These are phyloP conservation scores for Neurospora africana DNA, from an alignment of 495 filamentous ascomycete genomes.

Conservation along the genomic window DNA sequence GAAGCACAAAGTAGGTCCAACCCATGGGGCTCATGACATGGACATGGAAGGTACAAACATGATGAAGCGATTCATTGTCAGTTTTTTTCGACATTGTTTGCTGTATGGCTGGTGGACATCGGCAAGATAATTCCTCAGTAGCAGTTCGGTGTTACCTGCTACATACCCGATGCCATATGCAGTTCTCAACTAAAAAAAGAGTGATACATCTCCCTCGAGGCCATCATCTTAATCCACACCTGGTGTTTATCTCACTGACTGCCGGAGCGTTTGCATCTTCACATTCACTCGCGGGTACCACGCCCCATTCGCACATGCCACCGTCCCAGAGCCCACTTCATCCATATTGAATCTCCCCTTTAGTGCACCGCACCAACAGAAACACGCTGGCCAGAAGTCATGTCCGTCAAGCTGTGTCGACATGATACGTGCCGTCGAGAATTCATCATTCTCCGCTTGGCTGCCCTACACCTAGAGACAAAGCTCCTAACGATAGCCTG, in stretches of 20 bases:
- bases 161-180: neutral
- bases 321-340: neutral
- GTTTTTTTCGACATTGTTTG: neutral
- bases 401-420: neutral
- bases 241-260: neutral
- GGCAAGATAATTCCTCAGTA: neutral
- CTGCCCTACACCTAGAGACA: conserved; percentile 7
- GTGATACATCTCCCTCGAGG: neutral
- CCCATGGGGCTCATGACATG: neutral
- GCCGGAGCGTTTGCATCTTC: neutral
- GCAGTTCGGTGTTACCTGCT: neutral
- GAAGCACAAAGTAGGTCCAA: neutral
- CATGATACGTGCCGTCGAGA: neutral
- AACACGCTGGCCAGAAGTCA: neutral
- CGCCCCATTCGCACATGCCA: neutral
- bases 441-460: conserved; percentile 4
- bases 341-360: neutral
- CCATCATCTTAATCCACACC: neutral
- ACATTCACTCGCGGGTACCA: neutral
- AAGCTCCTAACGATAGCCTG: conserved; percentile 5
- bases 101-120: neutral
- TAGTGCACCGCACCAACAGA: neutral
- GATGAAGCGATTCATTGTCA: neutral
- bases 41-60: neutral
- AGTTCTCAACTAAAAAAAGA: neutral